Base-by-base conservation (phyloP, 148 eudicot genomes). In the Cornus controversa region DNA sequence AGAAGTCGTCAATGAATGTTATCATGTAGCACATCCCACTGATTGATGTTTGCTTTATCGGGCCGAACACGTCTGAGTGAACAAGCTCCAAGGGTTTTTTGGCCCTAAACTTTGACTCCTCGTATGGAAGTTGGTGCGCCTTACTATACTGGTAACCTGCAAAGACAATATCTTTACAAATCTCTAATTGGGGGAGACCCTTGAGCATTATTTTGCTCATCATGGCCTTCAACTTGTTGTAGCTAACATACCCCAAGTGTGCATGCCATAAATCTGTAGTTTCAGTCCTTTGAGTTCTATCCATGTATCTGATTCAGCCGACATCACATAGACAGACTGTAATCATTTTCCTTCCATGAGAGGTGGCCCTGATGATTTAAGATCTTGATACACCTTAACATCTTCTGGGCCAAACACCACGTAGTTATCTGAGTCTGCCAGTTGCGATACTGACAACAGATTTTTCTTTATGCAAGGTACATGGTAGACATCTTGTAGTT, bases 261-360 rank as follows among this genome's bases (percentile, higher is more conserved):
- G n/a, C n/a, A n/a, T n/a, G n/a, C n/a, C n/a, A n/a, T n/a, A n/a
- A 79, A 13, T 80, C 40, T 9, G 6, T 4, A 13, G 29, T 80
- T 53, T 75, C 75, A 47, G 28, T 75, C 18, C 70, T 75, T 20
- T 58, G 64, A 42, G 71, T 80, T 45, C 70, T 80, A 34, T 75
- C 75, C 14, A 75, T 15, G 36, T 74, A 75, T 2, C 10, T 25
- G 10, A 45, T 45, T 80, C n/a, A 3, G 42, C 60, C 18, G 58
- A 64, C 76, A 80, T 75, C 16, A 66, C 79, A 26, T 76, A 76
- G 23, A 81, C 31, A 10, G 69, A 81, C 11, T 81, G 72, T 5
- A 76, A 9, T 2, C 42, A 11, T 20, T 47, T 2, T 34, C 73
- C 80, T 26, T 71, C 68, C 72, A 71, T 34, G 6, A 71, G 20